Conservation (phyloP, 495 filamentous ascomycete species). For the Bryoglossum gracile region DNA sequence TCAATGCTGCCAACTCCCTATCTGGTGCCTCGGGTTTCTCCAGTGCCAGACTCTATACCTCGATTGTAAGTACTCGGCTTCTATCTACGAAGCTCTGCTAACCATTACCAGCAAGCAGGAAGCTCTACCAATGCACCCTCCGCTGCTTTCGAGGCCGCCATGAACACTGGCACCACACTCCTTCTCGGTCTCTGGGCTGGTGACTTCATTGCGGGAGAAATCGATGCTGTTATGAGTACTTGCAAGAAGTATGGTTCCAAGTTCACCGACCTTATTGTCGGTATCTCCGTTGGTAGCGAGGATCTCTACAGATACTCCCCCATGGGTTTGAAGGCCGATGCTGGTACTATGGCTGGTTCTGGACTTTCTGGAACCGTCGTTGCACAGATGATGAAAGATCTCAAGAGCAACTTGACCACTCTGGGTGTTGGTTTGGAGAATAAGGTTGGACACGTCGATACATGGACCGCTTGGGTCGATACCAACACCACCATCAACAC, state of each 20-base stretch:
- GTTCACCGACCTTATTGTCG: constrained; percentile 60
- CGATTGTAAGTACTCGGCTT: constrained; percentile 29
- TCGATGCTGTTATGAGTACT: constrained; percentile 57
- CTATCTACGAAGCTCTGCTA: neutral
- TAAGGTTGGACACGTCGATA: constrained; percentile 91
- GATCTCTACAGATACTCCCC: constrained; percentile 78
- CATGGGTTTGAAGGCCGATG: constrained; percentile 38
- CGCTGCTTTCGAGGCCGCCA: constrained; percentile 70
- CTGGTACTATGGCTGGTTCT: constrained; percentile 52
- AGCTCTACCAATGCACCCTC: constrained; percentile 54
- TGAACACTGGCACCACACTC: constrained; percentile 60
- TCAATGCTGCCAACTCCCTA: constrained; percentile 61
- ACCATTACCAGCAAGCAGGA: constrained; percentile 37
- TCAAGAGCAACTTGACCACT: no score
- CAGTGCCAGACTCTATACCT: constrained; percentile 54
- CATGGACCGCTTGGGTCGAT: constrained; percentile 83
- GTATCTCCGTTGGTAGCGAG: constrained; percentile 88
- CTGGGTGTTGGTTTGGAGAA: no score
- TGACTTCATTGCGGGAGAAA: constrained; percentile 55
- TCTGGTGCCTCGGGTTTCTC: constrained; percentile 66
- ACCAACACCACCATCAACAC: no score
- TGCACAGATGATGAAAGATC: no score
- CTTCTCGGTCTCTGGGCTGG: constrained; percentile 72
- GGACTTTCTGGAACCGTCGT: no score
- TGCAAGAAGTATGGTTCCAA: constrained; percentile 53